phyloP scores from a whole-genome alignment of 768 basidiomycete species.

The Termitomyces sp. region DNA sequence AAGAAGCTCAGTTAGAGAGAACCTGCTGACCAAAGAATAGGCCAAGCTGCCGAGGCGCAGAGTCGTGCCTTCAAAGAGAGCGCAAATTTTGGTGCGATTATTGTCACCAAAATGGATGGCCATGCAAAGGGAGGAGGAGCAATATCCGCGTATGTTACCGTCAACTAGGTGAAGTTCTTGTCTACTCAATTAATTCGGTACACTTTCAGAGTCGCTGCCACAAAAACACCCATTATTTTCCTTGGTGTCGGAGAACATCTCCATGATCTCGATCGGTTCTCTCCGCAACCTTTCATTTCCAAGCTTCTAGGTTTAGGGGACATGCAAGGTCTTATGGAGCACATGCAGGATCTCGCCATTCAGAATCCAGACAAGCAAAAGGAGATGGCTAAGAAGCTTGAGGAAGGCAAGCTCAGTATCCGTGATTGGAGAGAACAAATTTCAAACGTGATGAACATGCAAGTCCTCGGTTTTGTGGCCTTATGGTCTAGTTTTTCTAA shows the following conservation, averaged over 20 bases:
- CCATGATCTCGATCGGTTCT: slow-evolving; percentile 93
- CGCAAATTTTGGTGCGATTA: slow-evolving; percentile 96
- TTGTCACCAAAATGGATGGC: slow-evolving; percentile 99
- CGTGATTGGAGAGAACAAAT: slow-evolving; percentile 98
- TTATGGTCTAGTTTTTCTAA: slow-evolving; percentile 7
- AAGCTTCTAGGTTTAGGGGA: slow-evolving; percentile 95
- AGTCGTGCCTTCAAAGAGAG: slow-evolving; percentile 97
- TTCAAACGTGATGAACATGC: slow-evolving; percentile 97
- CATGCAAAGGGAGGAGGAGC: slow-evolving; percentile 99
- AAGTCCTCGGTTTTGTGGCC: slow-evolving; percentile 20
- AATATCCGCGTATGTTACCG: slow-evolving; percentile 86
- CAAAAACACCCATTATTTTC: slow-evolving; percentile 98
- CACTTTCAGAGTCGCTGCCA: slow-evolving; percentile 84
- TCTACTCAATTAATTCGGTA: not conserved
- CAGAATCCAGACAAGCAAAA: slow-evolving; percentile 97
- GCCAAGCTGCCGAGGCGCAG: slow-evolving; percentile 97
- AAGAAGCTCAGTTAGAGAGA: not conserved
- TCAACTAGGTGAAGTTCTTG: not conserved
- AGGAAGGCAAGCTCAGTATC: slow-evolving; percentile 95
- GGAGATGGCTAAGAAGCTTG: slow-evolving; percentile 95
- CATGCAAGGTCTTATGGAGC: slow-evolving; percentile 95
- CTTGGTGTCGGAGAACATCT: slow-evolving; percentile 97
- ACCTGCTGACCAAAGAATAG: slow-evolving; percentile 29
- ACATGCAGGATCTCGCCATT: slow-evolving; percentile 93
- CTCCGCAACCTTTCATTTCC: slow-evolving; percentile 95